These are phyloP conservation scores for Russula griseocarnosa DNA, from an alignment of 768 basidiomycete species.

Conservation along the genomic window DNA sequence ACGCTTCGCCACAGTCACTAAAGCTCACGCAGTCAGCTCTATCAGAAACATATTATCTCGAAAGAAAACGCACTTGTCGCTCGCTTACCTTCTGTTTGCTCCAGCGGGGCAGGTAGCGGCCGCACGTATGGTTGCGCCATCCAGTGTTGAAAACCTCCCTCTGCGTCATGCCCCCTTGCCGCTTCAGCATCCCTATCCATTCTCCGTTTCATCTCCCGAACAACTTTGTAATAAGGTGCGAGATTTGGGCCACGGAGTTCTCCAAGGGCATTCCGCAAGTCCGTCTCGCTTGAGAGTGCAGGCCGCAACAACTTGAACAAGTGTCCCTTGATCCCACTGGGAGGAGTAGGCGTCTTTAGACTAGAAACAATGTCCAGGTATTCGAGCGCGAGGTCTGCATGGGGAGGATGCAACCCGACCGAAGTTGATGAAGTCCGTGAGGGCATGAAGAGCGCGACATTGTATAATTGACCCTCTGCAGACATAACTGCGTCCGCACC, in stretches of 20 bases:
- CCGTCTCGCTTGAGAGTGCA: slow-evolving; percentile 58
- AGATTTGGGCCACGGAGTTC: slow-evolving; percentile 34
- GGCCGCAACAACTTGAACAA: slow-evolving; percentile 90
- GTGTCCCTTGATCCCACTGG: slow-evolving; percentile 85
- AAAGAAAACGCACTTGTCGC: background rate
- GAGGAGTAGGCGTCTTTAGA: slow-evolving; percentile 64
- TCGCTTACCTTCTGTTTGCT: slow-evolving; percentile 7
- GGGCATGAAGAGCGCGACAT: slow-evolving; percentile 71
- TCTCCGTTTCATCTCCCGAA: slow-evolving; percentile 54
- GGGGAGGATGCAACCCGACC: slow-evolving; percentile 47
- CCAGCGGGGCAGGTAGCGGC: slow-evolving; percentile 30
- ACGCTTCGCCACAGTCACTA: background rate
- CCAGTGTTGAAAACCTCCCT: slow-evolving; percentile 62
- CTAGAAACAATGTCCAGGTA: slow-evolving; percentile 77
- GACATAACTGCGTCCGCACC: slow-evolving; percentile 93
- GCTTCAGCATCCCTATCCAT: slow-evolving; percentile 52
- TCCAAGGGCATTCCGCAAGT: slow-evolving; percentile 72
- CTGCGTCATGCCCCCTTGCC: slow-evolving; percentile 36
- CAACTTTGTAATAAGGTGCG: slow-evolving; percentile 46
- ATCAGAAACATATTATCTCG: background rate
- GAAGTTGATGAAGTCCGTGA: slow-evolving; percentile 16
- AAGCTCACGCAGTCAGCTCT: background rate
- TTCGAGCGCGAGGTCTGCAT: slow-evolving; percentile 70
- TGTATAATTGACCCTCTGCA: slow-evolving; percentile 92
- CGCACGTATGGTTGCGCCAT: slow-evolving; percentile 69